Evolutionary conservation across 2,329 filamentous ascomycete species (phyloP), one percentile per base, ranked within the genome.

Genomic region (Acrocalymma vagum): DNA sequence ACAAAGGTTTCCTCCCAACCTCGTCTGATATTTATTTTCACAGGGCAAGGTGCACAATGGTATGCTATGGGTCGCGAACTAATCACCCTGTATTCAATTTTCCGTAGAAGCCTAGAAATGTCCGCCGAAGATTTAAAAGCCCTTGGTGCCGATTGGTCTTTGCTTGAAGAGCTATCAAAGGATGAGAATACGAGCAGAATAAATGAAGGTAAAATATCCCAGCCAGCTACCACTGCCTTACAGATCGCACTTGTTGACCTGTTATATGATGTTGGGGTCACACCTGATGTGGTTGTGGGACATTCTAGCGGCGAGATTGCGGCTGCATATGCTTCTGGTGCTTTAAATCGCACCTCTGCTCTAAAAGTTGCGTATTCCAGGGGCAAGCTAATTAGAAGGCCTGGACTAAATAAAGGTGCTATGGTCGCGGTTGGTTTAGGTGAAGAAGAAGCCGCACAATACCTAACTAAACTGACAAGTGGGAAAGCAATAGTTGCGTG

Each of bases 1-100:
- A n/a, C n/a, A n/a, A n/a, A n/a, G n/a, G n/a, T n/a, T n/a, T n/a
- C n/a, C n/a, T n/a, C n/a, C n/a, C n/a, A n/a, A n/a, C n/a, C n/a
- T n/a, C n/a, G n/a, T n/a, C n/a, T n/a, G n/a, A n/a, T n/a, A n/a
- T n/a, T 50, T 10, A 31, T 45, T 0, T 74, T 75, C 46, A 73
- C 69, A 0, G 73, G 73, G 2, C 73, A 76, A 36, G 73, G 73
- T n/a, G 71, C 71, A 0, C 72, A 75, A 22, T 76, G 70, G 68
- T 29, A 48, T 0, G 51, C 52, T 0, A 75, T 75, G 71, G 71
- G 72, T 7, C 41, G 45, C 2, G 62, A 71, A 18, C 54, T 75
- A 1, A 20, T 72, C 3, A 23, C 23, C 8, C 5, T 36, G 4
- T 18, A n/a, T 9, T 2, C 14, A 4, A 13, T 15, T 26, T 22